These are phyloP conservation scores for Urostyla sp. DNA, from an alignment of 73 alveolate species.

Conservation along the genomic window DNA sequence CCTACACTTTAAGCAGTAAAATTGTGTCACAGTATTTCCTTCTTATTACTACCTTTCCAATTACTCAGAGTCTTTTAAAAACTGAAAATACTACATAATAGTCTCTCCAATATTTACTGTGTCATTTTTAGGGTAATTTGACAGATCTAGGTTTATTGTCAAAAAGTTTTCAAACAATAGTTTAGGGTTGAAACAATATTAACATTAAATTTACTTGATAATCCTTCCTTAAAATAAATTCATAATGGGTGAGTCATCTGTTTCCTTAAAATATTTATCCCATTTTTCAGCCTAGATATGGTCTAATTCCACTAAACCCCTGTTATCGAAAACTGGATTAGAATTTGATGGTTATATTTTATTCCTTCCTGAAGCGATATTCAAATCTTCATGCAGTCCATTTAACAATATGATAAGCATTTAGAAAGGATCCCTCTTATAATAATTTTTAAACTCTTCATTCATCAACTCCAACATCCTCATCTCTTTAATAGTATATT, in stretches of 20 bases:
- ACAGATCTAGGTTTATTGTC: conserved; percentile 27
- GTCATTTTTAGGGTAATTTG: conserved; percentile 7
- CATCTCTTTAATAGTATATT: conserved; percentile 6
- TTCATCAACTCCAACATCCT: conserved; percentile 45
- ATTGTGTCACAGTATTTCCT: background rate
- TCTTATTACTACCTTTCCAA: background rate
- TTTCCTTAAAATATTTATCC: conserved; percentile 12
- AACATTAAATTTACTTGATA: conserved; percentile 51
- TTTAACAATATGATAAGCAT: conserved; percentile 29
- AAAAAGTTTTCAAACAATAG: conserved; percentile 40
- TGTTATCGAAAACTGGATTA: conserved; percentile 34
- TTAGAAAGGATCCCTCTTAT: conserved; percentile 52
- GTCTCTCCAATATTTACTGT: conserved; percentile 6
- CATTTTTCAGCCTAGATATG: conserved; percentile 56
- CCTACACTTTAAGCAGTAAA: conserved; percentile 63
- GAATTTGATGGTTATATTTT: background rate
- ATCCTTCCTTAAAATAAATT: conserved; percentile 62
- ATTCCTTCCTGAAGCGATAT: conserved; percentile 44
- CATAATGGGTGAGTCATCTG: conserved; percentile 46
- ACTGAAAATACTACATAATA: background rate
- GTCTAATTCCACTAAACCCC: conserved; percentile 59
- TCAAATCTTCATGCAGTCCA: conserved; percentile 64
- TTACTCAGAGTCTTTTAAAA: background rate
- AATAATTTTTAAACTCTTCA: conserved; percentile 45
- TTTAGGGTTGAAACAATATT: conserved; percentile 53